A percentile compares a stretch with the other conserved stretches of the same genome.
Conservation (phyloP, 1,139 yeast species). For the Meyerozyma athensensis region DNA sequence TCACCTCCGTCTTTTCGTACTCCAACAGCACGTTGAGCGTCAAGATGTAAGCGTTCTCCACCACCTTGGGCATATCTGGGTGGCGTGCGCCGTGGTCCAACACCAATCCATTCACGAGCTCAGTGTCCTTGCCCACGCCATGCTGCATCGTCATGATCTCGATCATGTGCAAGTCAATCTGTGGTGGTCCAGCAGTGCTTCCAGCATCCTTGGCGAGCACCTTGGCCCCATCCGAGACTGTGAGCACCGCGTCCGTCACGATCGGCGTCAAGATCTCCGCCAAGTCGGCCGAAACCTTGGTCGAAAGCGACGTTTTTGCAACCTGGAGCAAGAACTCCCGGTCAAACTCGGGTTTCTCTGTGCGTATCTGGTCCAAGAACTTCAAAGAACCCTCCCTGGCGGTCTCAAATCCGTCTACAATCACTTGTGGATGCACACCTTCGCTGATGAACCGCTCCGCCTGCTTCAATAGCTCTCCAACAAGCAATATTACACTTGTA, state of each 20-base stretch:
- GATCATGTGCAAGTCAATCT: conserved; percentile 90
- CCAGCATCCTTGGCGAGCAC: conserved; percentile 15
- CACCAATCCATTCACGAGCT: conserved; percentile 82
- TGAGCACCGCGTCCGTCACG: conserved; percentile 92
- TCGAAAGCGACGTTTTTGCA: conserved; percentile 82
- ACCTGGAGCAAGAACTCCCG: conserved; percentile 88
- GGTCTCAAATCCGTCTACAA: conserved; percentile 91
- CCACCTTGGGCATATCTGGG: conserved; percentile 95
- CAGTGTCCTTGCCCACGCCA: conserved; percentile 78
- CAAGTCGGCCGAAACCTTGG: conserved; percentile 75
- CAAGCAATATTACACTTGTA: conserved; percentile 91
- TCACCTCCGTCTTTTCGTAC: conserved; percentile 96
- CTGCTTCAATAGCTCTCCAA: conserved; percentile 91
- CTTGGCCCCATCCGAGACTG: conserved; percentile 55
- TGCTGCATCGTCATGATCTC: conserved; percentile 99
- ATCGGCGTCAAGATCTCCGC: conserved; percentile 84
- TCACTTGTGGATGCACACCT: conserved; percentile 93
- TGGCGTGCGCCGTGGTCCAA: conserved; percentile 98
- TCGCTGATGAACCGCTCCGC: conserved; percentile 89
- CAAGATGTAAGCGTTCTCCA: conserved; percentile 77
- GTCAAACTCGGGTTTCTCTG: conserved; percentile 49
- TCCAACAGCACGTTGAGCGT: conserved; percentile 92
- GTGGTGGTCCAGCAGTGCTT: conserved; percentile 7
- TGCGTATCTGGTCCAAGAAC: conserved; percentile 59
- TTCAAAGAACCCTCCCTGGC: conserved; percentile 75